phyloP scores from a whole-genome alignment of 2,329 filamentous ascomycete genomes.

The Neocucurbitaria cava region DNA sequence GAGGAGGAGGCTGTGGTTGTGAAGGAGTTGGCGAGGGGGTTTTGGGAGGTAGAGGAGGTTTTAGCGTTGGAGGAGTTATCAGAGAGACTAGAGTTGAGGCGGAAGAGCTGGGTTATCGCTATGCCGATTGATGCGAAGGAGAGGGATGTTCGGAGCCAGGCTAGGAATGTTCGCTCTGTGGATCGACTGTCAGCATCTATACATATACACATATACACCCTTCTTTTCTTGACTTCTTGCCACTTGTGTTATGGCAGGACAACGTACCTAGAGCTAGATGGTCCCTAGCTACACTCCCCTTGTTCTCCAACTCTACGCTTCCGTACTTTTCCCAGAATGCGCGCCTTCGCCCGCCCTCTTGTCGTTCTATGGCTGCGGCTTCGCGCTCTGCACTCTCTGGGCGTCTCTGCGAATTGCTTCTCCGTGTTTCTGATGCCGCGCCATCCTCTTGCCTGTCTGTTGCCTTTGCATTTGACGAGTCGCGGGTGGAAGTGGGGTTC shows the following conservation, averaged over 20 bases:
- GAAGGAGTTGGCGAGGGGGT: slow-evolving; percentile 12
- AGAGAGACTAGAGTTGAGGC: slow-evolving; percentile 72
- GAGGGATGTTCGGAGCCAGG: slow-evolving; percentile 82
- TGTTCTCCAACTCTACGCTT: slow-evolving; percentile 81
- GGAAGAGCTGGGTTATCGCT: slow-evolving; percentile 83
- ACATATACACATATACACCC: too few relatives aligned
- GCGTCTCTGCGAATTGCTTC: neutral
- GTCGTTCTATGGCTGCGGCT: slow-evolving; percentile 27
- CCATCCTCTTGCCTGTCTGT: slow-evolving; percentile 2
- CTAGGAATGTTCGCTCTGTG: slow-evolving; percentile 81
- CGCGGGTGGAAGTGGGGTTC: neutral
- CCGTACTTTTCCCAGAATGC: slow-evolving; percentile 65
- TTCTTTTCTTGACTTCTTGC: too few relatives aligned
- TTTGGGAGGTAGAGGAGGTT: slow-evolving; percentile 13
- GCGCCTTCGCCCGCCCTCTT: slow-evolving; percentile 60
- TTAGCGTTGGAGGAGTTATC: neutral
- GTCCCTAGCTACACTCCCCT: slow-evolving; percentile 82
- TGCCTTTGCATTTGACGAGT: neutral
- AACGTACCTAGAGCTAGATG: slow-evolving; percentile 78
- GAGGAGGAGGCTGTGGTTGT: neutral
- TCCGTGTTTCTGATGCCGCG: neutral
- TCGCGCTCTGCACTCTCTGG: slow-evolving; percentile 28
- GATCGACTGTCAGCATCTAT: neutral
- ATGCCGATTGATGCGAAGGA: slow-evolving; percentile 84
- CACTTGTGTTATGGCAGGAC: too few relatives aligned